These are phyloP conservation scores for Ceratobasidium sp. DNA, from an alignment of 1,284 basidiomycete genomes.

Conservation along the genomic window DNA sequence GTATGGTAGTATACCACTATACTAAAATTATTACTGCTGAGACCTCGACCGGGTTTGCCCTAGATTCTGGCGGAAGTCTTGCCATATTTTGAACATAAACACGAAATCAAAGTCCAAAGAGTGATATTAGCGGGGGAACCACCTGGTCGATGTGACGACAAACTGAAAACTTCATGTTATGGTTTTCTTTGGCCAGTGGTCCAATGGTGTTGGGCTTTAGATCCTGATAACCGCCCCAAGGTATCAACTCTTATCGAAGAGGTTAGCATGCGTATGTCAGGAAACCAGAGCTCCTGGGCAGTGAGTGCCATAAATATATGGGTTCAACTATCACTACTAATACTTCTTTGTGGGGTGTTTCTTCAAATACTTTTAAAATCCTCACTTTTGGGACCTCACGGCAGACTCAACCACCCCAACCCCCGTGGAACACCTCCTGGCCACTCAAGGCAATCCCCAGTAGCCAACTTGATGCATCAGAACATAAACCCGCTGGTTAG, in stretches of 20 bases:
- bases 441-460: no score
- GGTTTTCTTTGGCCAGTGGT: neutral
- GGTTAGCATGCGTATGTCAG: neutral
- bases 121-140: neutral
- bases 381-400: no score
- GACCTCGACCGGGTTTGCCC: neutral
- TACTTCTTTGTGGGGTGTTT: no score
- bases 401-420: no score
- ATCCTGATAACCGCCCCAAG: neutral
- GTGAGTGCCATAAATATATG: no score
- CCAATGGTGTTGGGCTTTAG: neutral
- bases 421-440: no score
- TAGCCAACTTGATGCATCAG: no score
- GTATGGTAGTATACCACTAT: neutral
- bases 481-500: conserved; percentile 25
- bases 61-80: neutral
- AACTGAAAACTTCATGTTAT: neutral
- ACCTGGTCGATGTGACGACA: neutral
- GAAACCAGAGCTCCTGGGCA: neutral
- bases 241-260: neutral
- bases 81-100: neutral
- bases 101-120: neutral
- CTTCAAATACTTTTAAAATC: no score
- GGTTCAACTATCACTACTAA: no score
- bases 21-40: no score